Evolutionary conservation across 352 stramenopile species (phyloP).

Genomic region (Globisporangium viniferum): DNA sequence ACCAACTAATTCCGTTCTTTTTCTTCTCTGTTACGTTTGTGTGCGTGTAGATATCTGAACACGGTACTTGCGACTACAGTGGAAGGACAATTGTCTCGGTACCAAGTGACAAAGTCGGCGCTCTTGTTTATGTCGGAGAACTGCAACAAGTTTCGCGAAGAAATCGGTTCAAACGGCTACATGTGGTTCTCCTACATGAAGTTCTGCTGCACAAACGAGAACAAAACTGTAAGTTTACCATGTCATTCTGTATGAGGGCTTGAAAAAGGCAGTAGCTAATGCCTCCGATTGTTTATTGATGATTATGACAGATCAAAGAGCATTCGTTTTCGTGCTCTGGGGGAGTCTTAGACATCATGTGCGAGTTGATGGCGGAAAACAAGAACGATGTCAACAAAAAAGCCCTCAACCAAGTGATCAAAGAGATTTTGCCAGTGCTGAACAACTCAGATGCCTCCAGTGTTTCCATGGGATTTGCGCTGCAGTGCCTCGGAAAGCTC

Average conservation of each 20-base stretch:
- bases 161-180: constrained; percentile 51
- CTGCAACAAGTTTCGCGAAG: constrained; percentile 33
- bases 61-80: constrained; percentile 58
- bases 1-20: too few species aligned
- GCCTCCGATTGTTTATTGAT: background rate
- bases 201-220: constrained; percentile 59
- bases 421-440: constrained; percentile 62
- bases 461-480: constrained; percentile 42
- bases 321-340: constrained; percentile 49
- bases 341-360: constrained; percentile 40
- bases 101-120: constrained; percentile 63
- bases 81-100: constrained; percentile 57
- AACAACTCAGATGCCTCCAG: constrained; percentile 39
- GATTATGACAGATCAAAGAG: constrained; percentile 59
- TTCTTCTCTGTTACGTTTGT: too few species aligned
- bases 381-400: constrained; percentile 61
- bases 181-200: constrained; percentile 72
- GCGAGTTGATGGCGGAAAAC: constrained; percentile 31
- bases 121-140: constrained; percentile 53
- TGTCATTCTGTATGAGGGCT: background rate
- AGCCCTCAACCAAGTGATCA: constrained; percentile 65
- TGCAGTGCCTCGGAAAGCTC: constrained; percentile 53
- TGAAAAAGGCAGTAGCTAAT: background rate
- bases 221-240: constrained; percentile 53
- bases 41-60: constrained; percentile 43